These are phyloP conservation scores for Erythrobasidium yunnanense DNA, from an alignment of 768 basidiomycete species.

Conservation along the genomic window DNA sequence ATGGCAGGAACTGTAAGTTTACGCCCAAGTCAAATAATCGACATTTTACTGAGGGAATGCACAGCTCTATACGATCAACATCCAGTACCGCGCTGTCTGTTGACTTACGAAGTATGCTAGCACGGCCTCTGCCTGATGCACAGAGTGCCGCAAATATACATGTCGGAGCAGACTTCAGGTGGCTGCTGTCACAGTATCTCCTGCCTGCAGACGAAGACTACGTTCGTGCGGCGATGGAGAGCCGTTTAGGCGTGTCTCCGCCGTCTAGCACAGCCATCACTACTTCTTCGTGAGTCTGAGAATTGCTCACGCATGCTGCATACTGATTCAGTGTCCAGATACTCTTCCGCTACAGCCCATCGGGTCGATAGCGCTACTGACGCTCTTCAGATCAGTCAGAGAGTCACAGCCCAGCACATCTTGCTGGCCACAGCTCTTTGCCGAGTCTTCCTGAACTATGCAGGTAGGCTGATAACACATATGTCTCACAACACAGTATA, in stretches of 20 bases:
- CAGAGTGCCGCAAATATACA: too few relatives aligned
- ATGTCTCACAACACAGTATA: neutral
- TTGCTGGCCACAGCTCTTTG: constrained; percentile 59
- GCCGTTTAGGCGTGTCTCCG: too few relatives aligned
- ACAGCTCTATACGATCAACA: neutral
- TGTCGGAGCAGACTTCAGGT: neutral
- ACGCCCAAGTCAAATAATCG: neutral
- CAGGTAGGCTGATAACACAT: constrained; percentile 46
- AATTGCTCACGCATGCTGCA: neutral
- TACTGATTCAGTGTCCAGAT: neutral
- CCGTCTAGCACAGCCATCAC: too few relatives aligned
- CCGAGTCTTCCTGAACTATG: constrained; percentile 60
- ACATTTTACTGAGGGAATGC: constrained; percentile 16
- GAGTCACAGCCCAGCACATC: constrained; percentile 59
- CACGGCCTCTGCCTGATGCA: too few relatives aligned
- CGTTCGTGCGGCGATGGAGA: neutral
- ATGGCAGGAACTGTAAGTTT: constrained; percentile 61
- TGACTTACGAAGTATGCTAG: constrained; percentile 1
- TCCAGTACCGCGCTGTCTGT: neutral
- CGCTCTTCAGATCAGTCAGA: constrained; percentile 62
- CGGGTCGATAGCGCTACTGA: neutral
- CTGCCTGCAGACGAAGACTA: constrained; percentile 2
- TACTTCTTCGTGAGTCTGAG: too few relatives aligned
- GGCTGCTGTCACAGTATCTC: constrained; percentile 2
- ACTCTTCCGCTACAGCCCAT: neutral